Base-by-base conservation (phyloP, 345 rosid species). In the Psidium guajava region DNA sequence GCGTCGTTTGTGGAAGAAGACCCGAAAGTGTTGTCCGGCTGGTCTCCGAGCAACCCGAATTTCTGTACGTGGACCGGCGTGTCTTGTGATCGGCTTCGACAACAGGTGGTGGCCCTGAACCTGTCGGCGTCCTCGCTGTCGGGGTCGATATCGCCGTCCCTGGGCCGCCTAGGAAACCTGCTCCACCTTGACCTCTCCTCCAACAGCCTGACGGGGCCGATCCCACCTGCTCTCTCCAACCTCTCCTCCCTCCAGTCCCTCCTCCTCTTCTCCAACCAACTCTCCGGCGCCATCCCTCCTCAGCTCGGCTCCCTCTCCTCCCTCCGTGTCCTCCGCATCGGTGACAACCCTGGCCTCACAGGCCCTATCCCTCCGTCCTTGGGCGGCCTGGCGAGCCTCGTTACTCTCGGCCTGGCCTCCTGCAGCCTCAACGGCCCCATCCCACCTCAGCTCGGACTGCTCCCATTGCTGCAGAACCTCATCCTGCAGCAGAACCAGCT, bases 111-210 rank as follows among this genome's bases (percentile, higher is more conserved):
- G 88, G 89, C 90, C 32, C 90, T 97, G 6, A 96, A 95, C 86
- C 93, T 96, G 1, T 92, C 98, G 44, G 94, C 86, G 64, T 90
- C 92, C 25, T 90, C 93, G 5, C 88, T 97, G 81, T 86, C 88
- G 83, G 99, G 99, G 44, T 90, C 95, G 15, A 84, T 97, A 56
- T 90, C 99, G 24, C 92, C 97, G 2, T 89, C 92, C 21, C 87
- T 97, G 53, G 94, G 95, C 83, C 93, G 91, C 83, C 89, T 97
- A 49, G 86, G 61, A 50, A 91, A 92, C 93, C 95, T 97, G 86
- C 88, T 92, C 93, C 96, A 95, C 89, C 98, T 97, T 81, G 99
- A 97, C 91, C 97, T 96, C 83, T 97, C 99, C 59, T 92, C 96
- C 85, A 97, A 97, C 89, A 85, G 86, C 89, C 93, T 97, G 40